phyloP scores from a whole-genome alignment of 805 yeast genomes.

The Candida jianshihensis region DNA sequence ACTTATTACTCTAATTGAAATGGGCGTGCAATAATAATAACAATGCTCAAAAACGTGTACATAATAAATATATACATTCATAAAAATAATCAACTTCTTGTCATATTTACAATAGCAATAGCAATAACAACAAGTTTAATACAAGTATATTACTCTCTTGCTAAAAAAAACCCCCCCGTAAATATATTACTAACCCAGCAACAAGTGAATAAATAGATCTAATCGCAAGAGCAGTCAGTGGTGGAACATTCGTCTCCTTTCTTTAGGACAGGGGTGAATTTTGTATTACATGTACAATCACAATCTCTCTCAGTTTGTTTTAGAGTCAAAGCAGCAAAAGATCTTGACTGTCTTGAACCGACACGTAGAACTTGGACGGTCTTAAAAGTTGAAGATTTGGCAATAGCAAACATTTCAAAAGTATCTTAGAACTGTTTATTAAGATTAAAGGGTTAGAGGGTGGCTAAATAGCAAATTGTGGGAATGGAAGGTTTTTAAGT shows the following conservation, averaged over 20 bases:
- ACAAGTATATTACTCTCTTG: too few species aligned
- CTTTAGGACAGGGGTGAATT: slow-evolving; percentile 9
- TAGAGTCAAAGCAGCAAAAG: slow-evolving; percentile 5
- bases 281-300: slow-evolving; percentile 22
- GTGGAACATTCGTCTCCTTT: slow-evolving; percentile 21
- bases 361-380: slow-evolving; percentile 5
- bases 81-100: not conserved
- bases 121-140: too few species aligned
- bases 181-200: too few species aligned
- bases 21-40: slow-evolving; percentile 1
- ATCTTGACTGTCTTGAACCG: too few species aligned
- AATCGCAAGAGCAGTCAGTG: slow-evolving; percentile 21
- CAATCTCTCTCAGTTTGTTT: slow-evolving; percentile 20
- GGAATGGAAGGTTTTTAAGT: too few species aligned
- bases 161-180: too few species aligned
- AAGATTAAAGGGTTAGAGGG: not conserved
- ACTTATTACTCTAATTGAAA: slow-evolving; percentile 65
- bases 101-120: too few species aligned
- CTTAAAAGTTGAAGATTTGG: slow-evolving; percentile 10
- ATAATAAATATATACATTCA: not conserved
- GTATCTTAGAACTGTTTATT: not conserved
- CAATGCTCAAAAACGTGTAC: slow-evolving; percentile 1
- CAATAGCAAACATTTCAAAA: slow-evolving; percentile 9
- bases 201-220: too few species aligned
- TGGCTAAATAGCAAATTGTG: not conserved